These are phyloP conservation scores for Rhytidiadelphus loreus DNA, from an alignment of 225 moss, liverwort and hornwort species.

Conservation along the genomic window DNA sequence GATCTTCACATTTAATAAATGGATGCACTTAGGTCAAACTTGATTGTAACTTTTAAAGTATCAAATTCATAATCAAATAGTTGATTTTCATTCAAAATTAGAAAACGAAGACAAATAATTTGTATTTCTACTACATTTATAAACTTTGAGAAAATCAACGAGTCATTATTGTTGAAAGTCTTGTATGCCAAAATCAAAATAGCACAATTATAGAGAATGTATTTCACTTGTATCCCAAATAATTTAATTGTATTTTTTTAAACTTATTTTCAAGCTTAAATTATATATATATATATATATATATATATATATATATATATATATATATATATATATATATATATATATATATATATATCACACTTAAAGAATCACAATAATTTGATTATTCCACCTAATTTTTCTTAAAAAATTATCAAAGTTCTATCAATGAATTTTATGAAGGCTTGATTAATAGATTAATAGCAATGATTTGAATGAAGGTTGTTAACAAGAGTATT, in stretches of 20 bases:
- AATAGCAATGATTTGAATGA: not conserved
- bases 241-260: not conserved
- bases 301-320: too few species aligned
- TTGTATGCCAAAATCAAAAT: not conserved
- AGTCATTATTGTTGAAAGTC: not conserved
- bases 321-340: too few species aligned
- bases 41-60: not conserved
- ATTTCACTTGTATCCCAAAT: too few species aligned
- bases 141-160: not conserved
- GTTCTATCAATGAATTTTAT: not conserved
- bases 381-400: not conserved
- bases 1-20: not conserved
- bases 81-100: too few species aligned
- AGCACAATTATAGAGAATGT: accelerated
- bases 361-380: not conserved
- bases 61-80: not conserved
- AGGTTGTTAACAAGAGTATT: not conserved
- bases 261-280: accelerated
- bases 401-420: not conserved
- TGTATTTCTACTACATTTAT: not conserved
- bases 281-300: not conserved
- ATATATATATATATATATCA: not conserved
- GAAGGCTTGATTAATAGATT: not conserved
- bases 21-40: not conserved
- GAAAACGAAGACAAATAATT: too few species aligned